These are phyloP conservation scores for Puccinia brachypodii DNA, from an alignment of 1,284 basidiomycete genomes.

Conservation along the genomic window DNA sequence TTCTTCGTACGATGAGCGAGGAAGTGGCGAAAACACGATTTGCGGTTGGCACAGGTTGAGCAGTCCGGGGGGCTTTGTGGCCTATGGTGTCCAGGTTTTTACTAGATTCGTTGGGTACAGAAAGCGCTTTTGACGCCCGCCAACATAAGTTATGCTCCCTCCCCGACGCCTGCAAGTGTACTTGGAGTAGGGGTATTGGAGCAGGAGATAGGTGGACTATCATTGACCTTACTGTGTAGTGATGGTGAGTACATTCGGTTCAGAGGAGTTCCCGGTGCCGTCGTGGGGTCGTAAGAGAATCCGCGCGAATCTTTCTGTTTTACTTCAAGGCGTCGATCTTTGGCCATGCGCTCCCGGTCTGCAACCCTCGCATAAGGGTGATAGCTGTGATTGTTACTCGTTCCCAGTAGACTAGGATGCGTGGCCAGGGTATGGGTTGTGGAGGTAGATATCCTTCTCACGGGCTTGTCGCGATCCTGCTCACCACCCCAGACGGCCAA, in stretches of 20 bases:
- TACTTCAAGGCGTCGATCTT: conserved; percentile 27
- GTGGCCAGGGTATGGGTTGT: neutral
- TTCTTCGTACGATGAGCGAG: neutral
- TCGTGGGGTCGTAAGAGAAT: conserved; percentile 28
- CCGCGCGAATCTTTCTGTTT: neutral
- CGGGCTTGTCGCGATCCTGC: conserved; percentile 15
- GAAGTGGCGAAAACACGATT: neutral
- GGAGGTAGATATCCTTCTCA: conserved; percentile 12
- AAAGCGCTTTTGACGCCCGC: neutral
- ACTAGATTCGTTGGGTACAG: neutral
- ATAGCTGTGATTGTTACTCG: conserved; percentile 29
- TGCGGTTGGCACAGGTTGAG: neutral
- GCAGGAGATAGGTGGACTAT: conserved; percentile 2
- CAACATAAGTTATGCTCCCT: neutral
- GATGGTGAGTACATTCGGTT: conserved; percentile 22
- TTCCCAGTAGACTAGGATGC: neutral
- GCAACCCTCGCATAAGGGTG: conserved; percentile 34
- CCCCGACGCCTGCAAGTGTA: neutral
- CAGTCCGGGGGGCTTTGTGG: neutral
- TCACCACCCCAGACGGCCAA: conserved; percentile 30
- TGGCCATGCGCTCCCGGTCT: conserved; percentile 9
- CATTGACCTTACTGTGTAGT: neutral
- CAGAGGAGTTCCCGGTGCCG: conserved; percentile 29
- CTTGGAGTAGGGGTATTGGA: conserved; percentile 3
- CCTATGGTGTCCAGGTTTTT: neutral